Percentiles rank a stretch among this genome's conserved stretches.
Evolutionary conservation across 305 asterid species (phyloP).

Genomic region (Fraxinus baroniana): DNA sequence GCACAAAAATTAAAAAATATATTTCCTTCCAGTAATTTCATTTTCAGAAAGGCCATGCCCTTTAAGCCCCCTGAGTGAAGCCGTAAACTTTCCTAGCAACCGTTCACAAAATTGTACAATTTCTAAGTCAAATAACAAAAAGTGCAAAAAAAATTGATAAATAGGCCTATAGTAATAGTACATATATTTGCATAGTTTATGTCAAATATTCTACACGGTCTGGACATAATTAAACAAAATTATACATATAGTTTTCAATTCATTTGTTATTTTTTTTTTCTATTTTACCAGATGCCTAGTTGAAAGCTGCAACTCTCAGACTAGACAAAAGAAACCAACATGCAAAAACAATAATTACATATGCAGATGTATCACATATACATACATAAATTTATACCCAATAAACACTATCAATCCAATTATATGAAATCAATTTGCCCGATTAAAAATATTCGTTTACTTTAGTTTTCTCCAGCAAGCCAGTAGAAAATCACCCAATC

Average conservation of each 20-base stretch:
- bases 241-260: neutral
- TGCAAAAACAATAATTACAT: conserved; percentile 11
- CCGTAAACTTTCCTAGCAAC: neutral
- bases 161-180: neutral
- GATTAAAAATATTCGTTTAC: neutral
- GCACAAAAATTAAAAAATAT: neutral
- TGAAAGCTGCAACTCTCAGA: neutral
- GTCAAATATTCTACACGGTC: neutral
- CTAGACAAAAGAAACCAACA: neutral
- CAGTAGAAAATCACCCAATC: neutral
- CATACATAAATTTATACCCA: neutral
- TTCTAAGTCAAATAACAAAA: neutral
- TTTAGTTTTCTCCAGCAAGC: neutral
- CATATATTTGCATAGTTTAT: neutral
- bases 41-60: neutral
- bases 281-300: neutral
- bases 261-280: neutral
- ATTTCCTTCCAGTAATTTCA: neutral
- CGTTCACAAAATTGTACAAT: neutral
- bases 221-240: neutral
- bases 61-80: neutral
- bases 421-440: neutral
- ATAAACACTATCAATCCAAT: neutral
- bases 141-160: neutral
- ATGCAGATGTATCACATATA: neutral